These are phyloP conservation scores for Dichotomocladium elegans DNA, from an alignment of 371 early-diverging fungal genomes.

Conservation along the genomic window DNA sequence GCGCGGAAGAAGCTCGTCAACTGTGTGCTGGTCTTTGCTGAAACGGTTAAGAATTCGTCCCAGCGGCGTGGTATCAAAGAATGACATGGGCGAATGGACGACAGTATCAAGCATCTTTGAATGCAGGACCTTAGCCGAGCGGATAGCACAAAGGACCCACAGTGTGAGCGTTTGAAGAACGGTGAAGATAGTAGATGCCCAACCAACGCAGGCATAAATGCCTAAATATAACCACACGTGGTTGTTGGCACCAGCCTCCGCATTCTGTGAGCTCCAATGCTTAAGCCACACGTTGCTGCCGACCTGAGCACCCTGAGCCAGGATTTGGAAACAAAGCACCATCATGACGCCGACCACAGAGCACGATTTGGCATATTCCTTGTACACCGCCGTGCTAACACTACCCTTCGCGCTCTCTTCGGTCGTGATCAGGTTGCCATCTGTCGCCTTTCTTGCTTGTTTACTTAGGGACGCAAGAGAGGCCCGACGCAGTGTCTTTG, in stretches of 20 bases:
- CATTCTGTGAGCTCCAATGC: conserved; percentile 57
- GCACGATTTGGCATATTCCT: conserved; percentile 75
- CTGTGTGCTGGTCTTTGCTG: conserved; percentile 81
- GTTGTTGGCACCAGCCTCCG: conserved; percentile 22
- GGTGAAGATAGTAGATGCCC: conserved; percentile 60
- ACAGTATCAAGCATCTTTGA: conserved; percentile 52
- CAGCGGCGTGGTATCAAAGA: conserved; percentile 84
- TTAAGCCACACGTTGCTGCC: conserved; percentile 70
- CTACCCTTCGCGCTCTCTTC: conserved; percentile 82
- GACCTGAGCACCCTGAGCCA: conserved; percentile 56
- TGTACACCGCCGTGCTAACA: conserved; percentile 72
- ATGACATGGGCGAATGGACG: conserved; percentile 80
- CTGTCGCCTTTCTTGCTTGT: conserved; percentile 12
- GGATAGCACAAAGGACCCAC: conserved; percentile 81
- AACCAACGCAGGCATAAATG: conserved; percentile 80
- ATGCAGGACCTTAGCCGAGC: conserved; percentile 63
- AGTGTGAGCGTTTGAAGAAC: conserved; percentile 72
- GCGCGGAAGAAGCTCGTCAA: conserved; percentile 77
- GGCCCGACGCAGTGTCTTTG: conserved; percentile 51
- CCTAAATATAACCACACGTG: conserved; percentile 61
- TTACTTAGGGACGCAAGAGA: conserved; percentile 45
- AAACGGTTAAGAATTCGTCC: conserved; percentile 86
- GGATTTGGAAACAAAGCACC: conserved; percentile 52
- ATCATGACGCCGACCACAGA: conserved; percentile 48
- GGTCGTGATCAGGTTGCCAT: conserved; percentile 54